These are phyloP conservation scores for Fragilaria crotonensis DNA, from an alignment of 108 stramenopile species.

Conservation along the genomic window DNA sequence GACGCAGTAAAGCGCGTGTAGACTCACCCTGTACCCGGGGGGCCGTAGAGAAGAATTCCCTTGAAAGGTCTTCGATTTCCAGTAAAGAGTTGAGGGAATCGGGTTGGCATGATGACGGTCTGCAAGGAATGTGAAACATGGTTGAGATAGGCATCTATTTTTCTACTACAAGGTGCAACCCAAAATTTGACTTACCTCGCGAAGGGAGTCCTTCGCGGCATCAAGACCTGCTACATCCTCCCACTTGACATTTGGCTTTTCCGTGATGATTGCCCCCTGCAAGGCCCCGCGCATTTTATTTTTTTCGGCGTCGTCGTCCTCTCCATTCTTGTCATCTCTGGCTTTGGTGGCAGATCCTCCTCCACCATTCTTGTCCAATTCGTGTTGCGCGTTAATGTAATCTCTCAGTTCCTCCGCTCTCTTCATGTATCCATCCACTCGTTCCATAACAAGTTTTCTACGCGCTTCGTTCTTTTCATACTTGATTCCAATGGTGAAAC, in stretches of 20 bases:
- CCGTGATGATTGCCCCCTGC: conserved; percentile 74
- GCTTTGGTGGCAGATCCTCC: conserved; percentile 35
- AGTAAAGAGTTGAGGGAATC: conserved; percentile 93
- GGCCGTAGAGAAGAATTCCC: conserved; percentile 95
- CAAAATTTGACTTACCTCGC: conserved; percentile 69
- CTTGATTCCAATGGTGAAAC: conserved; percentile 95
- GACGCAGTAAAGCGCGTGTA: no score
- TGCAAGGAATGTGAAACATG: conserved; percentile 6
- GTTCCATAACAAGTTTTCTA: conserved; percentile 83
- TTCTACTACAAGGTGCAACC: neutral
- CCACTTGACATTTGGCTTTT: conserved; percentile 98
- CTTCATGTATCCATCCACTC: conserved; percentile 98
- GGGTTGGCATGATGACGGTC: conserved; percentile 92
- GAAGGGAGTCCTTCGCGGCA: conserved; percentile 91
- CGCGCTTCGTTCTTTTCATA: conserved; percentile 96
- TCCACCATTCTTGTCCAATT: conserved; percentile 53
- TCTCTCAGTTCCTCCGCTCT: conserved; percentile 96
- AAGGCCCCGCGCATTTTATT: conserved; percentile 75
- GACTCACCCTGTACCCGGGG: conserved; percentile 65
- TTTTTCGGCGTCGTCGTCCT: conserved; percentile 75
- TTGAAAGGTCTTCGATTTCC: conserved; percentile 90
- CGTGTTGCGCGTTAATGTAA: conserved; percentile 66
- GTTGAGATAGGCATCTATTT: neutral
- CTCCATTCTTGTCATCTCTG: conserved; percentile 51
- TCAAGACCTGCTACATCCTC: conserved; percentile 97